Conservation (phyloP, 108 stramenopile species). For the Pinguiococcus pyrenoidosus region DNA sequence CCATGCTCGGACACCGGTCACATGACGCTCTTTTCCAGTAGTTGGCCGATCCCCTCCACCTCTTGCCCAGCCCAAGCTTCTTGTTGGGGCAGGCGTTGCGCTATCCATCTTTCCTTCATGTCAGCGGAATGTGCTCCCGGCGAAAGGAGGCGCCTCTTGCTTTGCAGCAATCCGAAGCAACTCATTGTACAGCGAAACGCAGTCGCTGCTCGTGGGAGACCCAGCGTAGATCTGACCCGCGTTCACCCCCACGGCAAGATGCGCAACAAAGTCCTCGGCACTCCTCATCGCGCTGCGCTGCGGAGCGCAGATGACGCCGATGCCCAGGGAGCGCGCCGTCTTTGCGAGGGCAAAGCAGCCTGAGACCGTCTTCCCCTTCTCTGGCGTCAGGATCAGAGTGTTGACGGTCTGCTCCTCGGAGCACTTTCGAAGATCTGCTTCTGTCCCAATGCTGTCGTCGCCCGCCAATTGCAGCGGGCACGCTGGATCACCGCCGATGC, state of each 20-base stretch:
- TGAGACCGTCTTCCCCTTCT: conserved; percentile 8
- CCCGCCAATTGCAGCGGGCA: not conserved
- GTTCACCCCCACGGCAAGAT: conserved; percentile 3
- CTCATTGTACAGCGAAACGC: conserved; percentile 3
- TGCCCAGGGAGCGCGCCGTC: not conserved
- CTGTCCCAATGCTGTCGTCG: not conserved
- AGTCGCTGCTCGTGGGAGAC: not conserved
- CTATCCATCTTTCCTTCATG: no score
- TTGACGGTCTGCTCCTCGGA: conserved; percentile 7
- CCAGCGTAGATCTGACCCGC: not conserved
- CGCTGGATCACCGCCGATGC: no score
- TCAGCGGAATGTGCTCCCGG: no score
- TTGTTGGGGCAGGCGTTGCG: no score
- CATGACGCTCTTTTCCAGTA: no score
- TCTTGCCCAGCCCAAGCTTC: no score
- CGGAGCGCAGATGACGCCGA: not conserved
- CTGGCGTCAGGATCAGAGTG: not conserved
- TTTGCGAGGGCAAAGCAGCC: not conserved
- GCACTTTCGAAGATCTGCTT: not conserved
- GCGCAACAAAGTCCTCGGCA: conserved; percentile 1
- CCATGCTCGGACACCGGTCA: no score
- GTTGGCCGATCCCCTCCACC: no score
- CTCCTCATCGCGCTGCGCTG: not conserved
- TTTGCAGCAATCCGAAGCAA: conserved; percentile 3
- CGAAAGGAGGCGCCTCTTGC: no score